Percentiles rank a stretch among this genome's conserved stretches.
Evolutionary conservation across 495 filamentous ascomycete species (phyloP).

Genomic region (Aspergillus sclerotioniger): DNA sequence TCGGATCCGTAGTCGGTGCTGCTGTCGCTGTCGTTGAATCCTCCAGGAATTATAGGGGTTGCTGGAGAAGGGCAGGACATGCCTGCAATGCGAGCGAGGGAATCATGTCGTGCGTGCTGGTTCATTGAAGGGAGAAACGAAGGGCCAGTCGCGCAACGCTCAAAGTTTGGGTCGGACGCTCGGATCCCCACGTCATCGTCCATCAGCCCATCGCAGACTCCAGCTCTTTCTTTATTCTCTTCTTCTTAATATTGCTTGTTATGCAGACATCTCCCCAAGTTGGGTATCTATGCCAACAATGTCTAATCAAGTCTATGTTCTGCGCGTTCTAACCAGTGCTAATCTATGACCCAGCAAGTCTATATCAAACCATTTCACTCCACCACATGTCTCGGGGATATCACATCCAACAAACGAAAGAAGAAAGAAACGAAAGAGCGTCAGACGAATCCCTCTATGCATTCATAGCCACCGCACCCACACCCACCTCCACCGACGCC

Average conservation of each 20-base stretch:
- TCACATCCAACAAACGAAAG: background rate
- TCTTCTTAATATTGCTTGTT: background rate
- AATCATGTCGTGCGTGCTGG: slow-evolving; percentile 19
- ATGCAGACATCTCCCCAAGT: background rate
- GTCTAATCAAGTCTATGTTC: slow-evolving; percentile 2
- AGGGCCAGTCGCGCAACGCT: background rate
- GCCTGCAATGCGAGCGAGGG: slow-evolving; percentile 27
- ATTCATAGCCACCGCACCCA: slow-evolving; percentile 23
- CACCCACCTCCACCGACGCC: slow-evolving; percentile 11
- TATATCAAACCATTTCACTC: background rate
- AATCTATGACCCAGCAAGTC: background rate
- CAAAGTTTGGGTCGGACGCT: background rate
- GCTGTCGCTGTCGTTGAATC: slow-evolving; percentile 19
- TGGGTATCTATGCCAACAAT: background rate
- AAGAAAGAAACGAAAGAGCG: background rate
- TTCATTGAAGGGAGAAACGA: background rate
- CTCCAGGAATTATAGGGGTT: slow-evolving; percentile 13
- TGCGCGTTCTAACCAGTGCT: background rate
- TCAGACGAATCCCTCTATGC: slow-evolving; percentile 18
- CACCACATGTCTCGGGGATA: slow-evolving; percentile 10
- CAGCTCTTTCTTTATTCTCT: background rate
- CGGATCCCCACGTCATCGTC: slow-evolving; percentile 1
- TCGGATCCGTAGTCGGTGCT: slow-evolving; percentile 71
- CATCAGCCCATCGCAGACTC: background rate
- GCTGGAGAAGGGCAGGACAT: slow-evolving; percentile 37